phyloP scores from a whole-genome alignment of 176 grass and related monocot species.

The Carex littledalei region DNA sequence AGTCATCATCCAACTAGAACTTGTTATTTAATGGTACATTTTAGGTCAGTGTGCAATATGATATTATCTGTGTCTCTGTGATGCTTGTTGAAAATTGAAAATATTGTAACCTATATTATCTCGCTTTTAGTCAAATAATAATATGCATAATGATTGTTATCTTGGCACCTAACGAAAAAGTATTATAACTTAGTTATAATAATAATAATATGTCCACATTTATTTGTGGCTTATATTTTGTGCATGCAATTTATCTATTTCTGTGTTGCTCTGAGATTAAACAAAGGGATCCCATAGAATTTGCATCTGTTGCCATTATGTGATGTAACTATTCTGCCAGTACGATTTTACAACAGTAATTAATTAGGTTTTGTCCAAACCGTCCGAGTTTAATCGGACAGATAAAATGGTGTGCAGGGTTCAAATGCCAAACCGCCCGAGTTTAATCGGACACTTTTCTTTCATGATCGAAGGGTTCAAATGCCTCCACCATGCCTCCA shows the following conservation, averaged over 20 bases:
- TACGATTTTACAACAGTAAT: neutral
- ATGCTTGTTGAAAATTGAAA: neutral
- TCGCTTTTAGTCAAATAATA: neutral
- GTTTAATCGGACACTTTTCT: too few relatives aligned
- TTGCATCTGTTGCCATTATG: neutral
- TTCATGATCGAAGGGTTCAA: too few relatives aligned
- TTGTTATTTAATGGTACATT: neutral
- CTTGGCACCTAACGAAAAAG: neutral
- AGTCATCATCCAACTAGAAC: constrained; percentile 4
- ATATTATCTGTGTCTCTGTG: too few relatives aligned
- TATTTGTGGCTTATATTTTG: neutral
- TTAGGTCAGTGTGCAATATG: neutral
- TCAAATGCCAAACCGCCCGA: too few relatives aligned
- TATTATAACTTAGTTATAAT: neutral
- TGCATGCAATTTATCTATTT: neutral
- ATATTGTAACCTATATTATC: neutral
- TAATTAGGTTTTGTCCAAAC: neutral
- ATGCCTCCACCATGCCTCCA: too few relatives aligned
- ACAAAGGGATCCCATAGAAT: neutral
- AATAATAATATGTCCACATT: neutral
- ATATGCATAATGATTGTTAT: neutral
- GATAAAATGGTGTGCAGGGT: too few relatives aligned
- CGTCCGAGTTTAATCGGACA: neutral
- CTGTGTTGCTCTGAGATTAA: neutral
- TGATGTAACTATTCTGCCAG: neutral